Evolutionary conservation across 805 yeast genomes (phyloP).

Genomic region (Schwanniomyces pseudopolymorphus): DNA sequence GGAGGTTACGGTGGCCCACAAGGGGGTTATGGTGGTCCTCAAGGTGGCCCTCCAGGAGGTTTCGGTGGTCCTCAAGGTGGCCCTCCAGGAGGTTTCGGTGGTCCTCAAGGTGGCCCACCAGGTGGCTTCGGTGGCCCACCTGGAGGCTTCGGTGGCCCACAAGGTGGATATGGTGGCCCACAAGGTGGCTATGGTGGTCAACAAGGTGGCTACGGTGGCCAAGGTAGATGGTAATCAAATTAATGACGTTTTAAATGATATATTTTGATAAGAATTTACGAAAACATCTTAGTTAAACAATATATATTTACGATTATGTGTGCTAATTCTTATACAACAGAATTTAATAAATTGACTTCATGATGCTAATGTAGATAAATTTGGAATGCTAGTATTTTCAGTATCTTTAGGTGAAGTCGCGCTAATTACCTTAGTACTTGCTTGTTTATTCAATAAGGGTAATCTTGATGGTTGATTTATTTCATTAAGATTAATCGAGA

Average conservation of each 20-base stretch:
- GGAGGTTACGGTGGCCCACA: conserved; percentile 7
- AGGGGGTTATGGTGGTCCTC: conserved; percentile 13
- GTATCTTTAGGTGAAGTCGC: conserved; percentile 12
- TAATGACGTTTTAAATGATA: background rate
- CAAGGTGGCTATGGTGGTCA: conserved; percentile 10
- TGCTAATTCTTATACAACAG: background rate
- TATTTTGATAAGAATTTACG: background rate
- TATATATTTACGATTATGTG: background rate
- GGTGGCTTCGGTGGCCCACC: conserved; percentile 15
- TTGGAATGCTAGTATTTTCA: conserved; percentile 15
- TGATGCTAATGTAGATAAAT: background rate
- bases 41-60: conserved; percentile 9
- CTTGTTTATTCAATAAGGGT: conserved; percentile 36
- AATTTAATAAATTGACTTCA: background rate
- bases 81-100: conserved; percentile 2
- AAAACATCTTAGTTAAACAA: background rate
- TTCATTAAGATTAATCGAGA: conserved; percentile 14
- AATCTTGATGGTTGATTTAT: conserved; percentile 11
- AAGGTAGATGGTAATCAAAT: conserved; percentile 1
- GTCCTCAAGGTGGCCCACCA: conserved; percentile 8
- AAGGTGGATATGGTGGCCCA: conserved; percentile 4
- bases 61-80: conserved; percentile 7
- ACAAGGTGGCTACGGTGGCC: conserved; percentile 7
- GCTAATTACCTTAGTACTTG: conserved; percentile 21
- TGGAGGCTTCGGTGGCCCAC: conserved; percentile 15